A percentile compares a stretch with the other conserved stretches of the same genome.
These are phyloP conservation scores for Leucaena leucocephala DNA, from an alignment of 306 rosid genomes.

Conservation along the genomic window DNA sequence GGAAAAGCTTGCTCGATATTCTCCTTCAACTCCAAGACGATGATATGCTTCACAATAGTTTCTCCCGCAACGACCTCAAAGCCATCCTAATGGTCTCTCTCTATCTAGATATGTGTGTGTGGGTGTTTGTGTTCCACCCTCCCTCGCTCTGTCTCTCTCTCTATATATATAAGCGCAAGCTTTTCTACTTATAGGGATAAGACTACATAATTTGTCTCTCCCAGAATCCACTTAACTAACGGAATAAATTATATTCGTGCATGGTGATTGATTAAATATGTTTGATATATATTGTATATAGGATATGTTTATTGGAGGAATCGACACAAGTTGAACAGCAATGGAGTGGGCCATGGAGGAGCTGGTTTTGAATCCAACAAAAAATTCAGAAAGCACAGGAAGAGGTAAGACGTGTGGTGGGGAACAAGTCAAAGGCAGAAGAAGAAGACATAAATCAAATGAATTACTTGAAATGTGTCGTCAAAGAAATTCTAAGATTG, in stretches of 20 bases:
- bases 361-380: conserved; percentile 43
- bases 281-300: conserved; percentile 22
- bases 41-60: conserved; percentile 2
- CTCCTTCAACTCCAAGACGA: conserved; percentile 35
- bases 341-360: conserved; percentile 61
- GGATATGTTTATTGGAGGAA: conserved; percentile 64
- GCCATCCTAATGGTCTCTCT: conserved; percentile 34
- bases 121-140: too few species aligned
- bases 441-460: conserved; percentile 45
- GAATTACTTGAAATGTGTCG: conserved; percentile 51
- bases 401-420: conserved; percentile 59
- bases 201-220: too few species aligned
- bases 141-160: too few species aligned
- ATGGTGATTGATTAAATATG: too few species aligned
- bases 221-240: too few species aligned
- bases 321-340: conserved; percentile 39
- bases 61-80: conserved; percentile 41
- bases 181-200: too few species aligned
- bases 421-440: conserved; percentile 41
- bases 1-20: conserved; percentile 39
- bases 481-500: conserved; percentile 57
- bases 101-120: too few species aligned
- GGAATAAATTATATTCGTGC: too few species aligned
- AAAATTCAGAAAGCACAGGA: conserved; percentile 59
- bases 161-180: too few species aligned